Evolutionary conservation across 306 rosid genomes (phyloP), one percentile per base, ranked within the genome.

Genomic region (Lathyrus oleraceus): DNA sequence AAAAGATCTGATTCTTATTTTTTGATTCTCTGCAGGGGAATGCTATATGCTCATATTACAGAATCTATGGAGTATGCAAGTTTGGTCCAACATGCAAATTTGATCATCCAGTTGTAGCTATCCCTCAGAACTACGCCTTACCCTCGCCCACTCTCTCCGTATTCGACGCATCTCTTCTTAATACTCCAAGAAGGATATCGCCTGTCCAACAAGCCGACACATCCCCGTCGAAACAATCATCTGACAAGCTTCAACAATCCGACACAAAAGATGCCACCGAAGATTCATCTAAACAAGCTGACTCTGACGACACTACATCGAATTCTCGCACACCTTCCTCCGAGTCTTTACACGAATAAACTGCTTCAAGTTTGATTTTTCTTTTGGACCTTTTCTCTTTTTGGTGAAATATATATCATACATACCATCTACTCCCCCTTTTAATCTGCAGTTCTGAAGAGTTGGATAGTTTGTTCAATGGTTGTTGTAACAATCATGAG

Each of bases 31-130:
- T 81, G 72, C 87, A 91, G 96, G 98, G 98, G 60, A 90, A 86
- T 28, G 87, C 95, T 76, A 60, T 86, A 23, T 92, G 98, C 76
- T 85, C 95, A 36, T 83, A 82, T 70, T 92, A 87, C 78, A 75
- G 79, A 68, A 76, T 84, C 84, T 86, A 83, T 76, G 96, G 98
- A 64, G 75, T 86, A 78, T 92, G 98, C 96, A 92, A 87, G 82
- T 92, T 83, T 49, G 98, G 98, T 15, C 89, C 98, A 47, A 87
- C 95, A 43, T 92, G 98, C 88, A 87, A 79, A 79, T 92, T 78
- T 75, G 96, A 92, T 72, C 98, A 92, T 81, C 95, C 96, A 15
- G 57, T 68, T 57, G 20, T 85, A 74, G 77, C 87, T 8, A 49
- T 78, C 40, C 80, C 93, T 73, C 82, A 85, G 60, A 83, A 82